phyloP scores from a whole-genome alignment of 805 yeast genomes.

The Sungouiella thailandica region DNA sequence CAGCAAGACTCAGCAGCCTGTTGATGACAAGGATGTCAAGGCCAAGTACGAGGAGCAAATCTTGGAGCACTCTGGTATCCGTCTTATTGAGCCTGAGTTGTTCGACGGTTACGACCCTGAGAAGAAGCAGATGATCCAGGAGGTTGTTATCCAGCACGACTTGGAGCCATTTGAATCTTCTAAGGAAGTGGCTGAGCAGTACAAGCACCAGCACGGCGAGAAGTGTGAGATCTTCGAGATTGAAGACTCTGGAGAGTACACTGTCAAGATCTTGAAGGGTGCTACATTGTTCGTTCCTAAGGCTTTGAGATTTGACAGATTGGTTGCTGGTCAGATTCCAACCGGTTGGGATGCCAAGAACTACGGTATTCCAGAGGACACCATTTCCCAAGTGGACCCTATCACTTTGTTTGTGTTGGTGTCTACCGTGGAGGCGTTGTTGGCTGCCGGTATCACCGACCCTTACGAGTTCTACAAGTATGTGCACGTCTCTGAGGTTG shows the following conservation, averaged over 20 bases:
- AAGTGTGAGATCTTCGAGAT: conserved; percentile 87
- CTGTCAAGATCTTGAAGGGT: conserved; percentile 88
- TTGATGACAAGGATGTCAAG: conserved; percentile 92
- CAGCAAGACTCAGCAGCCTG: conserved; percentile 85
- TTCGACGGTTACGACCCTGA: conserved; percentile 93
- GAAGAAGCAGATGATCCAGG: conserved; percentile 90
- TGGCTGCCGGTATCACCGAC: conserved; percentile 93
- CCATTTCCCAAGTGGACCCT: conserved; percentile 92
- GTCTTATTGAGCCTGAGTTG: conserved; percentile 93
- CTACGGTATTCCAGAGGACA: conserved; percentile 94
- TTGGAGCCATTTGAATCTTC: conserved; percentile 94
- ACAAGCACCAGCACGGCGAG: conserved; percentile 90
- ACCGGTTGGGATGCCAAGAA: conserved; percentile 96
- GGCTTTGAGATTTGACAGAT: conserved; percentile 68
- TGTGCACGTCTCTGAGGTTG: conserved; percentile 97
- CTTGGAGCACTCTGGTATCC: conserved; percentile 91
- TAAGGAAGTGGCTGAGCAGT: conserved; percentile 91
- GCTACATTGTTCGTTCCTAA: conserved; percentile 89
- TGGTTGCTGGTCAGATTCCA: conserved; percentile 92
- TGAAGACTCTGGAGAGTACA: conserved; percentile 85
- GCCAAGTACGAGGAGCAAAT: conserved; percentile 84
- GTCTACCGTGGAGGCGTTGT: conserved; percentile 90
- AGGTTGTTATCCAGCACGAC: conserved; percentile 93
- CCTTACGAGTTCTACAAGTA: conserved; percentile 98
- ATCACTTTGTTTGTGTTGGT: conserved; percentile 90